Base-by-base conservation (phyloP, 805 yeast genomes). In the Blastobotrys mokoenaii region DNA sequence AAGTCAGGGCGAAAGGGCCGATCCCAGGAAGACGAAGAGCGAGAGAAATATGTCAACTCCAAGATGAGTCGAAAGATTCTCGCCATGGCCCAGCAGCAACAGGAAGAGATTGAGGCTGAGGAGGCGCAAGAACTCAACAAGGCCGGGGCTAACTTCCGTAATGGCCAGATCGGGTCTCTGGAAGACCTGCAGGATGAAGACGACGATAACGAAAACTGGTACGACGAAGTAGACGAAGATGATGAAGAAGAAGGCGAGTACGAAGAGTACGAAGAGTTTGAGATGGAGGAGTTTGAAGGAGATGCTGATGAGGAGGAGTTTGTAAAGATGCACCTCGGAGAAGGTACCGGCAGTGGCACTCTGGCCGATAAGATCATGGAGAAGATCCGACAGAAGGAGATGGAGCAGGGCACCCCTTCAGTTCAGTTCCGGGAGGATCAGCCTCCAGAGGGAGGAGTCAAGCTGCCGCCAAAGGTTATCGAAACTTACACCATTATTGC, bases 331-430 rank as follows among this genome's bases (percentile, higher is more conserved):
- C 89, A 84, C 54, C 50, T 69, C 31, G 66, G 60, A 22, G 59
- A 58, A 36, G 59, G 57, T 30, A 51, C 53, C 30, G 58, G 46
- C 12, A 54, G 46, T 3, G 48, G 46, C 33, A 50, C 53, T 16
- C 70, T 93, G 56, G 97, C 96, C 20, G 98, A 93, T 64, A 87
- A 88, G 59, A 88, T 93, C 55, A 75, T 90, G 84, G 96, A 88
- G 29, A 84, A 88, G 51, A 79, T 90, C 46, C 79, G 80, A 55
- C 93, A 84, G 63, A 80, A 83, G 53, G 87, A 83, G 58, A 50
- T 52, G 34, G 51, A 46, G 36, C 54, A 61, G 47, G 62, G 58
- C 45, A 46, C 44, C 35, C 40, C 34, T 11, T 40, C 41, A 1
- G 57, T 45, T 12, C 52, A 50, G 4, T n/a, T 20, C 1, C 62